phyloP scores from a whole-genome alignment of 805 yeast genomes.

The Hanseniaspora thailandica region DNA sequence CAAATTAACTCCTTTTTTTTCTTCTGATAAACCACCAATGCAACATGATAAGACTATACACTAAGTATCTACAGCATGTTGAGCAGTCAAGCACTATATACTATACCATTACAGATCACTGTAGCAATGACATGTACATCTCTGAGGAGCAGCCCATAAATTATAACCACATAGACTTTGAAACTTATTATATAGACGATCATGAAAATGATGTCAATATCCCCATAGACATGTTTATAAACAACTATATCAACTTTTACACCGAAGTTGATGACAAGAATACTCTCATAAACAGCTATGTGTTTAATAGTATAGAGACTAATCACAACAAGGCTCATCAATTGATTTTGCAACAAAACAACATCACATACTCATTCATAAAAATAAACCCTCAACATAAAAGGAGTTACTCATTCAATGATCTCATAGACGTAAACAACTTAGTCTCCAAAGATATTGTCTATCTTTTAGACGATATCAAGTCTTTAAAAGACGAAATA shows the following conservation, averaged over 20 bases:
- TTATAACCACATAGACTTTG: neutral
- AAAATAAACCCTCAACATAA: neutral
- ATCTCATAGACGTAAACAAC: neutral
- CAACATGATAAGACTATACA: neutral
- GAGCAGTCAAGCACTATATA: neutral
- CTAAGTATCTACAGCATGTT: neutral
- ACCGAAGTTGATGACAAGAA: neutral
- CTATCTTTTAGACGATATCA: neutral
- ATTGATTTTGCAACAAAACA: neutral
- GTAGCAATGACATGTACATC: neutral
- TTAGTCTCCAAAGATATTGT: neutral
- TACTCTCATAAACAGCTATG: neutral
- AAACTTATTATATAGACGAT: constrained; percentile 1
- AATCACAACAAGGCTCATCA: neutral
- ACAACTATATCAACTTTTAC: neutral
- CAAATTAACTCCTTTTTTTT: too few species aligned
- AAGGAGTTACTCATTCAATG: neutral
- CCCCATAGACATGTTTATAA: neutral
- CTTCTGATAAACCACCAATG: neutral
- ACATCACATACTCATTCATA: neutral
- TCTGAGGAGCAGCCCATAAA: neutral
- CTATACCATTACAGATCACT: neutral
- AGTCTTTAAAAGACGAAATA: neutral
- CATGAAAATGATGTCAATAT: neutral
- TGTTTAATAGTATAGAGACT: neutral